phyloP scores from a whole-genome alignment of 805 yeast species.

The Myxozyma udenii region DNA sequence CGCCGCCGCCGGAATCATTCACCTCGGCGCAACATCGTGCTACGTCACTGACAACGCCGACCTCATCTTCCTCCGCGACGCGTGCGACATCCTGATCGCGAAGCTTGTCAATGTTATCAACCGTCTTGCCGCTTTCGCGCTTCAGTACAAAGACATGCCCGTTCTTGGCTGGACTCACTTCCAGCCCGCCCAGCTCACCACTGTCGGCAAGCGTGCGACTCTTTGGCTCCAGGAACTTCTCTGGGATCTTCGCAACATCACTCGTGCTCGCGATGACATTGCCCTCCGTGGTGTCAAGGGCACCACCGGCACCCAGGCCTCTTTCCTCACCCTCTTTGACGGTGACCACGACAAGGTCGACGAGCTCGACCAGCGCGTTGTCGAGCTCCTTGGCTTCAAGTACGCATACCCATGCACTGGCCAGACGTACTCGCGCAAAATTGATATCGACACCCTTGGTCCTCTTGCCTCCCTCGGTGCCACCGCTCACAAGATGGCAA shows the following conservation, averaged over 20 bases:
- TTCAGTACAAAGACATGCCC: conserved; percentile 90
- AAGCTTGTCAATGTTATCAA: conserved; percentile 94
- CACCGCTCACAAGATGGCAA: conserved; percentile 94
- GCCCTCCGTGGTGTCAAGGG: conserved; percentile 99
- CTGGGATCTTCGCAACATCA: conserved; percentile 96
- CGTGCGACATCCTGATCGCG: conserved; percentile 87
- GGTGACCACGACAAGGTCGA: conserved; percentile 92
- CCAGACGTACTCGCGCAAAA: conserved; percentile 98
- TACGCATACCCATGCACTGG: conserved; percentile 97
- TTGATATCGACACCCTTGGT: conserved; percentile 88
- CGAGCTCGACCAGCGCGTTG: conserved; percentile 84
- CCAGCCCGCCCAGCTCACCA: conserved; percentile 98
- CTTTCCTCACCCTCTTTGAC: conserved; percentile 90
- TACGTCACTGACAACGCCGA: conserved; percentile 98
- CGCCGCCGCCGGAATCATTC: conserved; percentile 95
- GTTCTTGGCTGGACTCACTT: conserved; percentile 99
- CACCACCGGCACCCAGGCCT: conserved; percentile 98
- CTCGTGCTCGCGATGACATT: conserved; percentile 91
- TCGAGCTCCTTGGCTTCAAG: conserved; percentile 88
- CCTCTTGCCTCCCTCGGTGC: conserved; percentile 96
- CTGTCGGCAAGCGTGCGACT: conserved; percentile 97
- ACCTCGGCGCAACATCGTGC: conserved; percentile 97
- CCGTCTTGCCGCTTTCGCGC: conserved; percentile 81
- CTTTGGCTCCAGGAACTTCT: conserved; percentile 95
- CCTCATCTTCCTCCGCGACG: conserved; percentile 92